These are phyloP conservation scores for Xylariaceae sp. DNA, from an alignment of 2,329 filamentous ascomycete genomes.

Conservation along the genomic window DNA sequence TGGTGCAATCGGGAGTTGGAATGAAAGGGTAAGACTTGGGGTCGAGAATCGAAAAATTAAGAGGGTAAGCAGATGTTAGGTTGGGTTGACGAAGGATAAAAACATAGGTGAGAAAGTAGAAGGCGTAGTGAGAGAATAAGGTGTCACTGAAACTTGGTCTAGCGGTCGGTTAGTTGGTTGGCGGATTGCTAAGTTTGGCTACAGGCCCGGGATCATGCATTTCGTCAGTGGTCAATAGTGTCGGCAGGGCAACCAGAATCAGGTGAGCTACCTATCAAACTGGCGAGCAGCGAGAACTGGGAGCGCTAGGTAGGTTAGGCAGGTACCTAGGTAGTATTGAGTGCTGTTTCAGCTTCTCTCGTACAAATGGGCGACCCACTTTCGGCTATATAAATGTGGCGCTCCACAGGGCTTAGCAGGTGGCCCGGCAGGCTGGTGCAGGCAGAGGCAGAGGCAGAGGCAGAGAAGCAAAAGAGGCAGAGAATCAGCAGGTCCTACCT, in stretches of 20 bases:
- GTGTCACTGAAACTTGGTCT: conserved; percentile 5
- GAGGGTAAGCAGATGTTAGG: background rate
- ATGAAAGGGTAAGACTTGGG: conserved; percentile 27
- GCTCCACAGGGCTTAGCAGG: conserved; percentile 1
- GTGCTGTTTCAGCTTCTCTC: conserved; percentile 14
- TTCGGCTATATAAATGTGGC: background rate
- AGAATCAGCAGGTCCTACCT: background rate
- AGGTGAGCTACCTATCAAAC: conserved; percentile 4
- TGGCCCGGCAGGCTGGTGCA: background rate
- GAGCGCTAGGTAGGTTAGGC: background rate
- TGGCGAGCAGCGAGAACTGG: background rate
- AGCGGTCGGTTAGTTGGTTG: conserved; percentile 6
- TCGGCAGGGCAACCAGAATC: conserved; percentile 28
- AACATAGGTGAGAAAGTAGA: conserved; percentile 4
- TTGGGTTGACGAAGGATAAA: conserved; percentile 6
- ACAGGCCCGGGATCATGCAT: conserved; percentile 22
- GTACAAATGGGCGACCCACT: background rate
- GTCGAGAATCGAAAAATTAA: conserved; percentile 3
- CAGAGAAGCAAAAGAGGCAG: no score
- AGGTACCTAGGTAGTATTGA: background rate
- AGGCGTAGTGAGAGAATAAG: background rate
- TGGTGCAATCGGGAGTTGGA: conserved; percentile 17
- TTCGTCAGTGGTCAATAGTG: conserved; percentile 32
- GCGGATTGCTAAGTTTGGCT: conserved; percentile 17
- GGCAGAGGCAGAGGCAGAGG: background rate